Conservation (phyloP, 2,329 filamentous ascomycete genomes). For the Penicillium olsonii region DNA sequence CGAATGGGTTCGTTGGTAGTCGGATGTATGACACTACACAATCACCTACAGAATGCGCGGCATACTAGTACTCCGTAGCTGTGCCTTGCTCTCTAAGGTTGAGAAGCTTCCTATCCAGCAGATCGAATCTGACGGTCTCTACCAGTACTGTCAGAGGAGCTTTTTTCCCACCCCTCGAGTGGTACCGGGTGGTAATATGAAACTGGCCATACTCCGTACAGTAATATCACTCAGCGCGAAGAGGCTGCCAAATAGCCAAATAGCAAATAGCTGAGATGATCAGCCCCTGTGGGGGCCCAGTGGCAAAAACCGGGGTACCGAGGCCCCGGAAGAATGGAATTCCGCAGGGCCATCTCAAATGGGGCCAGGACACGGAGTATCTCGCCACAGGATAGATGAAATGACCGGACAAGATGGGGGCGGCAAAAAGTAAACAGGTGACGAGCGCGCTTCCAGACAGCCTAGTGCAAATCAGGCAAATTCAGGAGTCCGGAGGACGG, state of each 20-base stretch:
- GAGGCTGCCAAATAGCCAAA: too few species aligned
- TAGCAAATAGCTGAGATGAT: slow-evolving; percentile 4
- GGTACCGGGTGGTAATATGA: slow-evolving; percentile 20
- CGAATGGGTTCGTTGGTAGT: slow-evolving; percentile 11
- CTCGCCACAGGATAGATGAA: too few species aligned
- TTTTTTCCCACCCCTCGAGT: slow-evolving; percentile 18
- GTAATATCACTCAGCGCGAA: too few species aligned
- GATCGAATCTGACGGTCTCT: slow-evolving; percentile 6
- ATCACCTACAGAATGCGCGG: slow-evolving; percentile 22
- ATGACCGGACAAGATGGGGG: neutral
- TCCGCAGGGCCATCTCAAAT: too few species aligned
- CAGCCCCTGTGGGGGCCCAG: neutral
- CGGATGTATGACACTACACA: slow-evolving; percentile 19
- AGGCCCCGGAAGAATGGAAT: slow-evolving; percentile 6
- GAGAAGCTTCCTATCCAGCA: slow-evolving; percentile 9
- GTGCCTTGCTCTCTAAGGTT: too few species aligned
- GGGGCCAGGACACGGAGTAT: too few species aligned
- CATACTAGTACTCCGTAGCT: slow-evolving; percentile 11
- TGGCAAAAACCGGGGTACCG: slow-evolving; percentile 2
- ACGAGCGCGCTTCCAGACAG: slow-evolving; percentile 11
- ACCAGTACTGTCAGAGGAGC: neutral
- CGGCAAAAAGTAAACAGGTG: slow-evolving; percentile 3
- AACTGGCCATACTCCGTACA: too few species aligned
- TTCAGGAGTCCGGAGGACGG: neutral
- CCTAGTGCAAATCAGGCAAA: neutral